Percentiles rank a stretch among this genome's conserved stretches.
Conservation (phyloP, 2,329 filamentous ascomycete genomes). For the Alternaria longipes region DNA sequence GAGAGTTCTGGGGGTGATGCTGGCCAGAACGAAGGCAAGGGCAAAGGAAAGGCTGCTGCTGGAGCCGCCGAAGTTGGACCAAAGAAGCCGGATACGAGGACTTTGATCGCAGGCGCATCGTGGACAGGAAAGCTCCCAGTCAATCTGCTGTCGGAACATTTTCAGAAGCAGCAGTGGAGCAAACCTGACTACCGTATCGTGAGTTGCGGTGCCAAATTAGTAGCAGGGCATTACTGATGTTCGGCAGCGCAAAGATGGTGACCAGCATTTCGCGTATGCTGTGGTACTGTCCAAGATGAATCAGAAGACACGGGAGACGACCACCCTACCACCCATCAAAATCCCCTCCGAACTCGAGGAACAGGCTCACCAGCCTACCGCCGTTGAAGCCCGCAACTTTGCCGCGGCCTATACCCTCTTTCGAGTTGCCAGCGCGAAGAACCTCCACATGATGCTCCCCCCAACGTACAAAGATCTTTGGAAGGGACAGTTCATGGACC, state of each 20-base stretch:
- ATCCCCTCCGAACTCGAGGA: constrained; percentile 80
- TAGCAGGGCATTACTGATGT: background rate
- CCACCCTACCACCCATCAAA: constrained; percentile 80
- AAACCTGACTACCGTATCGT: constrained; percentile 90
- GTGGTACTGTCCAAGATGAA: constrained; percentile 80
- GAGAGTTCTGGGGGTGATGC: constrained; percentile 26
- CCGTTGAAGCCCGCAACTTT: constrained; percentile 91
- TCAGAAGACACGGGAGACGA: constrained; percentile 81
- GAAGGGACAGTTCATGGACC: constrained; percentile 83
- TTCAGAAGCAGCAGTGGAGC: constrained; percentile 95
- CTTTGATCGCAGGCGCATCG: constrained; percentile 90
- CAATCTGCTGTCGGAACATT: constrained; percentile 92
- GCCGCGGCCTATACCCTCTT: constrained; percentile 92
- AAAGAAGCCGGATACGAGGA: constrained; percentile 71
- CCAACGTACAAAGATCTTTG: constrained; percentile 89
- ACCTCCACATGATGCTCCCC: constrained; percentile 92
- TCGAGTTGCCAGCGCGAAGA: constrained; percentile 92
- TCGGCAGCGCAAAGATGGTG: constrained; percentile 71
- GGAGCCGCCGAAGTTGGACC: constrained; percentile 51
- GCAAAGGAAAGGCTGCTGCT: constrained; percentile 44
- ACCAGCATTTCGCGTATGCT: constrained; percentile 76
- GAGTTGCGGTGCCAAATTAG: constrained; percentile 19
- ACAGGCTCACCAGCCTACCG: constrained; percentile 77
- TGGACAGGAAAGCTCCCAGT: constrained; percentile 98
- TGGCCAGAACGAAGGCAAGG: constrained; percentile 33